Conservation (phyloP, 192 early-diverging fungal genomes). For the Coemansia reversa region DNA sequence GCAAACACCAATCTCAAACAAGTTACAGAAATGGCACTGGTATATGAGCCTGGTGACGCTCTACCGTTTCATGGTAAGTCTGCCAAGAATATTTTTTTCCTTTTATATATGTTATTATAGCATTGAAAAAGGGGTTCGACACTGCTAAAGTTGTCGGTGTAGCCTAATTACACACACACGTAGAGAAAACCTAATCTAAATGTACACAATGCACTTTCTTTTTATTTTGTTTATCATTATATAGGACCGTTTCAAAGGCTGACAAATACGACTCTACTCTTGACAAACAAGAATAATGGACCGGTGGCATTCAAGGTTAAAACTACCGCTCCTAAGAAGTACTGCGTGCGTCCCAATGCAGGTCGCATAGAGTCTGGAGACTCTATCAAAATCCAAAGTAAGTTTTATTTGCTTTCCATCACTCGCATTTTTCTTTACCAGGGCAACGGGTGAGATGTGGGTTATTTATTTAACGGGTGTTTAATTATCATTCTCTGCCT, state of each 20-base stretch:
- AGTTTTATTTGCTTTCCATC: background rate
- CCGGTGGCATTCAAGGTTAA: slow-evolving; percentile 97
- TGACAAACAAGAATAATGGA: slow-evolving; percentile 63
- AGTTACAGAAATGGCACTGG: slow-evolving; percentile 55
- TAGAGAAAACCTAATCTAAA: no score
- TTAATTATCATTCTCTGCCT: no score
- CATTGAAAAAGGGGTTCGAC: no score
- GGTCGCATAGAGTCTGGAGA: slow-evolving; percentile 72
- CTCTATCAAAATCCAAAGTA: slow-evolving; percentile 75
- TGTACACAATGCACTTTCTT: no score
- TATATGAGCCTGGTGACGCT: slow-evolving; percentile 59
- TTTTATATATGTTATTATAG: no score
- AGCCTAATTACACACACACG: no score
- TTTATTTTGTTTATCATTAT: background rate
- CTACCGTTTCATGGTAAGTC: slow-evolving; percentile 63
- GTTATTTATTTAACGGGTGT: no score
- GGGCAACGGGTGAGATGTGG: no score
- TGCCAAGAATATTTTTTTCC: background rate
- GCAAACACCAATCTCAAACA: background rate
- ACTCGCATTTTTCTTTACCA: no score
- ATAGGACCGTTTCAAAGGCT: slow-evolving; percentile 65
- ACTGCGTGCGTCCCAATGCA: slow-evolving; percentile 93
- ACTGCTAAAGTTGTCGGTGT: no score
- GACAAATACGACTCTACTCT: slow-evolving; percentile 58
- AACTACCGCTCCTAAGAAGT: slow-evolving; percentile 96